These are phyloP conservation scores for Hymenoscyphus scutula DNA, from an alignment of 2,329 filamentous ascomycete species.

Conservation along the genomic window DNA sequence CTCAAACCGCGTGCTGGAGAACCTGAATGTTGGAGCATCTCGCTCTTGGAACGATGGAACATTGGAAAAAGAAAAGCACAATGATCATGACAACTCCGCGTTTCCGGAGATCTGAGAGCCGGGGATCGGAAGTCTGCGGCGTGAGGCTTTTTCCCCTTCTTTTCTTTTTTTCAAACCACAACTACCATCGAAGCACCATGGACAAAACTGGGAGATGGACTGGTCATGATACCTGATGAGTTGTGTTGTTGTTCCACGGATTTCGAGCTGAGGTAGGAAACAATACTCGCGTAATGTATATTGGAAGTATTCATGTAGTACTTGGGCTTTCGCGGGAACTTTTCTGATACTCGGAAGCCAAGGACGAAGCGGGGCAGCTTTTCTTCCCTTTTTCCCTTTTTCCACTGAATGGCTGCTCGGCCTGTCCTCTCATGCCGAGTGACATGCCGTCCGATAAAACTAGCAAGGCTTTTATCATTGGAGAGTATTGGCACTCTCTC, in stretches of 20 bases:
- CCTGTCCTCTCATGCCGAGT: not conserved
- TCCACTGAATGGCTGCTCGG: not conserved
- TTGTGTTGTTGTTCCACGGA: not conserved
- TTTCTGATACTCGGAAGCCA: not conserved
- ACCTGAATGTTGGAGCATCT: not conserved
- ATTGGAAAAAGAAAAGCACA: not conserved
- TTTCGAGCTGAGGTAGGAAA: not conserved
- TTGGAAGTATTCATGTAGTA: not conserved
- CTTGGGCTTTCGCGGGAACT: not conserved
- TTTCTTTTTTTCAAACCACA: not conserved
- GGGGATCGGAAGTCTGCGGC: not conserved
- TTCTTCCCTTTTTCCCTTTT: not conserved
- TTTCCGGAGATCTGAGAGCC: slow-evolving; percentile 2
- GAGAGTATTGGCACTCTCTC: not conserved
- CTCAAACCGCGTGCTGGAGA: not conserved
- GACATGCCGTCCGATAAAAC: not conserved
- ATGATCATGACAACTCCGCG: not conserved
- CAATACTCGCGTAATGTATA: not conserved
- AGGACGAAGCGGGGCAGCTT: not conserved
- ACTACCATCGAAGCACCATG: not conserved
- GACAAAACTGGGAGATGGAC: not conserved
- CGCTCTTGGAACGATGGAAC: not conserved
- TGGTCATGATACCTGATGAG: not conserved
- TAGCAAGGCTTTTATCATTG: not conserved
- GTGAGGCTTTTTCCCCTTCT: not conserved